Conservation (phyloP, 2,329 filamentous ascomycete species). For the Talaromyces funiculosus region DNA sequence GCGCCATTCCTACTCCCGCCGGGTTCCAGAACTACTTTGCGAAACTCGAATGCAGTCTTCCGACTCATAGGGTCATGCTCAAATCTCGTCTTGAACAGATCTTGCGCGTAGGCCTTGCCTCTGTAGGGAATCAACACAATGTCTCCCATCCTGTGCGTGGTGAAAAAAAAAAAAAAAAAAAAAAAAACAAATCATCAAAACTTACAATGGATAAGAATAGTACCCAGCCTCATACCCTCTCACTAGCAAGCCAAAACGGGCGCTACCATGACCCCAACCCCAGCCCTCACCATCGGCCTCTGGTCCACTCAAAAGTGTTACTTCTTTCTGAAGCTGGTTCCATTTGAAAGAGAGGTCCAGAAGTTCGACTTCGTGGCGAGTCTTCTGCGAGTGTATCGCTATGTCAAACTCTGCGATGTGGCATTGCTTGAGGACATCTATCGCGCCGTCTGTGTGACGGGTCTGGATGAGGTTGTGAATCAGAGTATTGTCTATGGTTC, state of each 20-base stretch:
- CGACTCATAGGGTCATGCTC: neutral
- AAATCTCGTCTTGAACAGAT: constrained; percentile 2
- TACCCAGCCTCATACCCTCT: neutral
- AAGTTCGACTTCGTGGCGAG: neutral
- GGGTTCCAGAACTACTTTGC: neutral
- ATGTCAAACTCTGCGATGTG: constrained; percentile 1
- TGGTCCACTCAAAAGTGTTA: neutral
- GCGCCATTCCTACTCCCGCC: neutral
- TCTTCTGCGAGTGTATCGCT: neutral
- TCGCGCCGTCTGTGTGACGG: neutral
- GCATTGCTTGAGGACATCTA: constrained; percentile 2
- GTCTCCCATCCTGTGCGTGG: too few species aligned
- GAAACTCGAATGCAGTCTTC: neutral
- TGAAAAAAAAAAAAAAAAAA: too few species aligned
- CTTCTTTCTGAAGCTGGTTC: neutral
- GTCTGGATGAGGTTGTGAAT: neutral
- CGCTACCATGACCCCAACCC: neutral
- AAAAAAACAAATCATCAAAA: too few species aligned
- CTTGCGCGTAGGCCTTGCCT: constrained; percentile 3
- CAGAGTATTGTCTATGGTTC: neutral
- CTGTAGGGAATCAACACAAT: neutral
- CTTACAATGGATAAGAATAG: constrained; percentile 3
- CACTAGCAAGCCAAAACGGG: neutral
- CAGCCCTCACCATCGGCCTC: neutral
- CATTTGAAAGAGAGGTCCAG: neutral